Evolutionary conservation across 73 alveolate species (phyloP), one percentile per base, ranked within the genome.

Genomic region (Paramecium bursaria): DNA sequence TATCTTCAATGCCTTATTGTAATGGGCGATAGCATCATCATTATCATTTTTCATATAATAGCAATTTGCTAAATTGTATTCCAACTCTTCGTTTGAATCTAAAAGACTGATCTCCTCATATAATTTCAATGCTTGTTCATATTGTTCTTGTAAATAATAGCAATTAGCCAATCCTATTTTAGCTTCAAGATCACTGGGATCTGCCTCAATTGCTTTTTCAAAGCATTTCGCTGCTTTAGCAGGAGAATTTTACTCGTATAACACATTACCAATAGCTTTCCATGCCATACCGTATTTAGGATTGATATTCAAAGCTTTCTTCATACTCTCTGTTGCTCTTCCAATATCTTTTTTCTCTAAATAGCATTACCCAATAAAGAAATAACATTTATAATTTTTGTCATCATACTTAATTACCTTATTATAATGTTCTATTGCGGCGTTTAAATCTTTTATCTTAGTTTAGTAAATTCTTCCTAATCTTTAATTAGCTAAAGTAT

Each of bases 91-190:
- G 17, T 67, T 67, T 27, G 90, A 75, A 86, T 94, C 97, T 1
- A 92, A 48, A 47, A 86, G 95, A 29, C 93, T 30, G 17, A 91
- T 96, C 57, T 92, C 86, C 74, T 88, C 90, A 74, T 94, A 94
- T 54, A 87, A 90, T 9, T 74, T 74, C 7, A 94, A 92, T 1
- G 98, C 95, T 47, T 93, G 94, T 46, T 85, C 91, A 49, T 95
- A 96, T 67, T 94, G 92, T 17, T 92, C 95, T 88, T 87, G 46
- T 30, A 92, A 94, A 50, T 94, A 94, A 23, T 87, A 85, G 22
- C 97, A 96, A 87, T 94, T 94, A 7, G 95, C 98, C n/a, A 92
- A 53, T n/a, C 98, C 98, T 14, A 94, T 91, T n/a, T 92, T 60
- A 3, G 97, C 97, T 74, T 92, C 90, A 73, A 94, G 90, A 50